Evolutionary conservation across 2,329 filamentous ascomycete species (phyloP), one percentile per base, ranked within the genome.

Genomic region (Trichoderma simmonsii): DNA sequence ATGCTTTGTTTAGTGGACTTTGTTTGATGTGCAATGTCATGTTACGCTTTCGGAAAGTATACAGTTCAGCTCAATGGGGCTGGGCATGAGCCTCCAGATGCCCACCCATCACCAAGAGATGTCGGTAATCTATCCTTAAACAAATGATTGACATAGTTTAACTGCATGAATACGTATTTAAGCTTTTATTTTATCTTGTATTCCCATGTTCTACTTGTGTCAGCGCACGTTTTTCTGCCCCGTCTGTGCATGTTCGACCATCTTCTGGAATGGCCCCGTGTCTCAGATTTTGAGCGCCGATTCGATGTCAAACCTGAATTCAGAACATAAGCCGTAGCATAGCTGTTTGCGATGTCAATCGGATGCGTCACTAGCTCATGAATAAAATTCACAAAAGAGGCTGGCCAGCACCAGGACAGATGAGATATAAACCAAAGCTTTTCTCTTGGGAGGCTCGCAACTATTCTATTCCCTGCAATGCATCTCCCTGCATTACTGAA

Each of bases 361-460:
- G 43, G 15, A 54, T 70, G 39, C 43, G 68, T 70, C 43, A 28
- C 30, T 26, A 21, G 54, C 4, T 15, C 14, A 30, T 24, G 11
- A 0, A 12, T 0, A 43, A 43, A 68, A 63, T 70, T 63, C 43
- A 30, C 24, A 30, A 36, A 62, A 21, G 21, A 56, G 68, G 68
- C 68, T 70, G 68, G 68, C 32, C 43, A 32, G 14, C 8, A 21
- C 56, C 48, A 21, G 6, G 36, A 28, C 8, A 26, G 26, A 36
- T 21, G 36, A n/a, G 36, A 69, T 69, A 69, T 69, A 69, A 61
- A 69, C n/a, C 36, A 36, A 51, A 51, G 66, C 30, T 28, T 12
- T 6, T 26, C 26, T 14, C 56, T 9, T 30, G 28, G 36, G n/a
- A 61, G 51, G 43, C 39, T 32, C 12, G 56, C 24, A 39, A 14